phyloP scores from a whole-genome alignment of 495 filamentous ascomycete species.

The Amniculicola lignicola region DNA sequence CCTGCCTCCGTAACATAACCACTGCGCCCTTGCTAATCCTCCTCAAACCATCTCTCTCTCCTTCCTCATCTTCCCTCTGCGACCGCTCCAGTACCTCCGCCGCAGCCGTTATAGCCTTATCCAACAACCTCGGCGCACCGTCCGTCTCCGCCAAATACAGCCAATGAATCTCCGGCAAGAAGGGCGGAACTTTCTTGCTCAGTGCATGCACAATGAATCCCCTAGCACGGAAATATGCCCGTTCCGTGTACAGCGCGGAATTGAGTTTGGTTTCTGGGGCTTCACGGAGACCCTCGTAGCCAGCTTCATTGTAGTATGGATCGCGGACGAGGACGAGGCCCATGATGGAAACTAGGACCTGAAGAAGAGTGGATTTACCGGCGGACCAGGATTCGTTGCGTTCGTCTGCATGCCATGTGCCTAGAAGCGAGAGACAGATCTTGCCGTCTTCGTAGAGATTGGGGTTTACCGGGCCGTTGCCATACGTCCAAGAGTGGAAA shows the following conservation, averaged over 20 bases:
- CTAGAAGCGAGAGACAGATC: constrained; percentile 59
- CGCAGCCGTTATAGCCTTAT: constrained; percentile 42
- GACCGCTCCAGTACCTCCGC: constrained; percentile 38
- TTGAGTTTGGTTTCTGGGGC: constrained; percentile 47
- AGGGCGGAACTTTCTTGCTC: constrained; percentile 42
- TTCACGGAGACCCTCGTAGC: constrained; percentile 50
- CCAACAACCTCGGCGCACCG: constrained; percentile 41
- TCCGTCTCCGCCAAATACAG: constrained; percentile 42
- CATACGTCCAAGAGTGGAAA: constrained; percentile 58
- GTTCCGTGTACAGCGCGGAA: constrained; percentile 55
- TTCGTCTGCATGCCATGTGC: constrained; percentile 56
- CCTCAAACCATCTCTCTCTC: constrained; percentile 32
- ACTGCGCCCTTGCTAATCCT: constrained; percentile 43
- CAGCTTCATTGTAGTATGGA: constrained; percentile 64
- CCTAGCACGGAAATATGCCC: constrained; percentile 52
- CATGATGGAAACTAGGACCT: constrained; percentile 59
- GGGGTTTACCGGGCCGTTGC: constrained; percentile 55
- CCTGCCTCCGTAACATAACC: constrained; percentile 43
- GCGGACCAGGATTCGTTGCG: constrained; percentile 55
- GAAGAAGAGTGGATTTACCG: constrained; percentile 52
- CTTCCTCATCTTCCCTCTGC: constrained; percentile 9
- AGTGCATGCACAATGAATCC: constrained; percentile 54
- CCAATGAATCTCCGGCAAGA: constrained; percentile 52
- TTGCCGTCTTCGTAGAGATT: constrained; percentile 63
- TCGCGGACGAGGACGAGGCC: constrained; percentile 58